Conservation (phyloP, 768 basidiomycete genomes). For the Pisolithus microcarpus region DNA sequence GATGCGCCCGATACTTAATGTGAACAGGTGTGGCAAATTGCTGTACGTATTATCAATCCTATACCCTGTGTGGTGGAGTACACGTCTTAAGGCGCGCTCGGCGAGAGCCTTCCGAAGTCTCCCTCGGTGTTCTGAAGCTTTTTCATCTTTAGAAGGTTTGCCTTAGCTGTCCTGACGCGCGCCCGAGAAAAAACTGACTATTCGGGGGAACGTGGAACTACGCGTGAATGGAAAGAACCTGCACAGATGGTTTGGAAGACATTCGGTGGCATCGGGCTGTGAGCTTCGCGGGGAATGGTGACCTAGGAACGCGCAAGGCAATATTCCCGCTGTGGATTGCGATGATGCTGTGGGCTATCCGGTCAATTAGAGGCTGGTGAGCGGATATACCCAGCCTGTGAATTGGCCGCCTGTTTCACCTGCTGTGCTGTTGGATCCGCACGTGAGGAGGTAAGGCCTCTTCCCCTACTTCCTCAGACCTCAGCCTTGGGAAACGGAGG, state of each 20-base stretch:
- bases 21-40: constrained; percentile 77
- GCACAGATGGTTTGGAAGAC: constrained; percentile 24
- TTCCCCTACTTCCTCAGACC: too few relatives aligned
- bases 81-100: constrained; percentile 67
- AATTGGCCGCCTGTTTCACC: too few relatives aligned
- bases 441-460: too few relatives aligned
- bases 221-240: constrained; percentile 26
- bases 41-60: constrained; percentile 39
- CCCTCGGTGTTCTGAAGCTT: background rate
- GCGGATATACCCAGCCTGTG: too few relatives aligned
- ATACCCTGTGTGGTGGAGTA: constrained; percentile 79
- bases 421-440: too few relatives aligned
- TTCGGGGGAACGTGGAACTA: constrained; percentile 69
- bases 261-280: constrained; percentile 13
- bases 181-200: constrained; percentile 87
- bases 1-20: background rate
- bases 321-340: too few relatives aligned
- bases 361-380: too few relatives aligned
- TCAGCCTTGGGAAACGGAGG: too few relatives aligned
- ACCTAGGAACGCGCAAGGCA: too few relatives aligned
- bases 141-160: constrained; percentile 47
- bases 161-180: constrained; percentile 83
- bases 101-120: constrained; percentile 34
- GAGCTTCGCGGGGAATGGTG: background rate
- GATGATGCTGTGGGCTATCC: too few relatives aligned